These are phyloP conservation scores for Dactylellina haptotyla DNA, from an alignment of 2,329 filamentous ascomycete species.

Conservation along the genomic window DNA sequence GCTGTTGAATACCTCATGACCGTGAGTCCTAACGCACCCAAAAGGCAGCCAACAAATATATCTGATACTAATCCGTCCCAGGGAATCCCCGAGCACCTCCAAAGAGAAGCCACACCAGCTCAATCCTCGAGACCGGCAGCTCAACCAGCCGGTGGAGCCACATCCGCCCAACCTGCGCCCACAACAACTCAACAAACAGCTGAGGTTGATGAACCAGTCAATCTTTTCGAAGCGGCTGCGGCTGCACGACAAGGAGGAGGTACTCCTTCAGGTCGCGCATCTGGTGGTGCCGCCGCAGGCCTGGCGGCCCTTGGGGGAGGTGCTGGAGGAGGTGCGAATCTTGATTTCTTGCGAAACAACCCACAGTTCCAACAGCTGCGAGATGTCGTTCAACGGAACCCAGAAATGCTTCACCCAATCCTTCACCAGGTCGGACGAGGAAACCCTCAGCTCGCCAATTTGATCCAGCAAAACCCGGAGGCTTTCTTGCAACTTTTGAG, in stretches of 20 bases:
- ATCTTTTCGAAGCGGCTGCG: conserved; percentile 92
- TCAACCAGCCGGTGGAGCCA: conserved; percentile 62
- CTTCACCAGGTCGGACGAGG: conserved; percentile 93
- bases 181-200: conserved; percentile 61
- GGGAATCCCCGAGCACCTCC: conserved; percentile 89
- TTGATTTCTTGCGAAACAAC: conserved; percentile 94
- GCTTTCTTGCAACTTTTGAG: conserved; percentile 90
- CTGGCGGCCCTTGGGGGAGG: conserved; percentile 59
- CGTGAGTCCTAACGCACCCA: conserved; percentile 64
- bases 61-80: conserved; percentile 60
- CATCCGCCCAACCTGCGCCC: conserved; percentile 61
- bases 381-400: conserved; percentile 96
- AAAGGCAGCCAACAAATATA: neutral
- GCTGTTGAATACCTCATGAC: conserved; percentile 95
- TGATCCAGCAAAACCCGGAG: conserved; percentile 91
- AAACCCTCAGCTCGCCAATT: conserved; percentile 90
- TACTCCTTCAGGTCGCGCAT: conserved; percentile 64
- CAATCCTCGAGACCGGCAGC: conserved; percentile 60
- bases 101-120: conserved; percentile 70
- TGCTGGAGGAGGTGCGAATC: conserved; percentile 74
- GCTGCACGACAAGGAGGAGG: conserved; percentile 70
- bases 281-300: conserved; percentile 62
- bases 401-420: conserved; percentile 98
- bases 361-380: conserved; percentile 97
- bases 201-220: conserved; percentile 72